Percentiles rank a stretch among this genome's conserved stretches.
Evolutionary conservation across 208 protist species (phyloP).

Genomic region (Acanthamoeba castellanii): DNA sequence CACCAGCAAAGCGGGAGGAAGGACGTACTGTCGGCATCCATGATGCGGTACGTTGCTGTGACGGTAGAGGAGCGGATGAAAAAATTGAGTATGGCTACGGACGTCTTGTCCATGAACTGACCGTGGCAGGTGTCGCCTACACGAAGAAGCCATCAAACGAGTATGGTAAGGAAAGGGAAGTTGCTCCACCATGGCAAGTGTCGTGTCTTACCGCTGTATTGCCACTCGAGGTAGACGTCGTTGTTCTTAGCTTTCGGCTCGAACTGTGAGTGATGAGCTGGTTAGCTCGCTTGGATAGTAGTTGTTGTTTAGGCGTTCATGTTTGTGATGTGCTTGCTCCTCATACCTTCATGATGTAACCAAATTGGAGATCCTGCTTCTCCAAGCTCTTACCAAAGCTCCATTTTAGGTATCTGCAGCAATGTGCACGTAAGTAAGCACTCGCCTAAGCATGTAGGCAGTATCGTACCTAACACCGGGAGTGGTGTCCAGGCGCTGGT

Average conservation of each 20-base stretch:
- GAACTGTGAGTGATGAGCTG: neutral
- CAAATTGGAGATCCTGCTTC: conserved; percentile 80
- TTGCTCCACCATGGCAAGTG: no score
- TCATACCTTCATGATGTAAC: conserved; percentile 82
- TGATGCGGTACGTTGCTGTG: conserved; percentile 79
- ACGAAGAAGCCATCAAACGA: neutral
- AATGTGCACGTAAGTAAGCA: no score
- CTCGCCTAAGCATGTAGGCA: neutral
- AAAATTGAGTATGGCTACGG: conserved; percentile 81
- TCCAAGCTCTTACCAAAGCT: conserved; percentile 82
- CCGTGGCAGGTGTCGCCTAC: conserved; percentile 69
- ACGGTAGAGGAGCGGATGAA: conserved; percentile 80
- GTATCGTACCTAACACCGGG: neutral
- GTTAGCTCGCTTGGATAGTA: neutral
- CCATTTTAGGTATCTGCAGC: conserved; percentile 80
- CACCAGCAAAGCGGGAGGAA: neutral
- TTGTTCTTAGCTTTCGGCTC: conserved; percentile 63
- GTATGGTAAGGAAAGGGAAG: neutral
- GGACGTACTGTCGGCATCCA: conserved; percentile 76
- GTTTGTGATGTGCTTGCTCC: neutral
- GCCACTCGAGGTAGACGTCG: conserved; percentile 79
- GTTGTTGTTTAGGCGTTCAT: neutral
- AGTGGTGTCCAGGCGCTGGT: conserved; percentile 18
- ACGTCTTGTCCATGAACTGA: conserved; percentile 75
- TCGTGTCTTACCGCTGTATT: conserved; percentile 74